Percentiles rank a stretch among this genome's conserved stretches.
Evolutionary conservation across 2,329 filamentous ascomycete species (phyloP).

Genomic region (Pyrenochaeta sp.): DNA sequence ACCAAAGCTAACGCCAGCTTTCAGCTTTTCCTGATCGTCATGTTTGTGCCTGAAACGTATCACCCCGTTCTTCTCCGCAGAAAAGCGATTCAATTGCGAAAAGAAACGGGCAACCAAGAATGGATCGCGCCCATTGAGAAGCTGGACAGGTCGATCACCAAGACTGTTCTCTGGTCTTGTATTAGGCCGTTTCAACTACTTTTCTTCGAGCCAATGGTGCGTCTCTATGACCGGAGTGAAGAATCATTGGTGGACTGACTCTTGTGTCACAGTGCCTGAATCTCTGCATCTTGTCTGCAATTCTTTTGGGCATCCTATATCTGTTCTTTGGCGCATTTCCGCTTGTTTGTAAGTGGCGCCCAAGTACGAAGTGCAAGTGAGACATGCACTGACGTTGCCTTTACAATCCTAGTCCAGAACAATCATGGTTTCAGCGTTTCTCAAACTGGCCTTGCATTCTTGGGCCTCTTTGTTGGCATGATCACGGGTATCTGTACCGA

Average conservation of each 20-base stretch:
- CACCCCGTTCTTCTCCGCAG: conserved; percentile 73
- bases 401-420: conserved; percentile 56
- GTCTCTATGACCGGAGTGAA: conserved; percentile 11
- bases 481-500: conserved; percentile 68
- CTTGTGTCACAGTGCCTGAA: conserved; percentile 64
- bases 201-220: conserved; percentile 78
- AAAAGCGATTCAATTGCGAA: conserved; percentile 75
- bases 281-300: conserved; percentile 82
- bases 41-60: conserved; percentile 89
- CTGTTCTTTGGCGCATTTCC: conserved; percentile 91
- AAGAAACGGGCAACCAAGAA: conserved; percentile 78
- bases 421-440: conserved; percentile 81
- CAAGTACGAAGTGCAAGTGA: no score
- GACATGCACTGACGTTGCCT: no score
- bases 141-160: conserved; percentile 70
- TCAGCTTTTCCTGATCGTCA: conserved; percentile 69
- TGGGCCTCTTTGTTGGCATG: conserved; percentile 73
- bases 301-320: conserved; percentile 88
- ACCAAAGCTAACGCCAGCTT: conserved; percentile 32
- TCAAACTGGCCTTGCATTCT: conserved; percentile 81
- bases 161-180: conserved; percentile 61
- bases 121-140: conserved; percentile 83
- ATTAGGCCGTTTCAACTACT: conserved; percentile 80
- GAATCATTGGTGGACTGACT: conserved; percentile 39
- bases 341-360: conserved; percentile 64